Conservation (phyloP, 306 rosid genomes). For the Prunus mira region DNA sequence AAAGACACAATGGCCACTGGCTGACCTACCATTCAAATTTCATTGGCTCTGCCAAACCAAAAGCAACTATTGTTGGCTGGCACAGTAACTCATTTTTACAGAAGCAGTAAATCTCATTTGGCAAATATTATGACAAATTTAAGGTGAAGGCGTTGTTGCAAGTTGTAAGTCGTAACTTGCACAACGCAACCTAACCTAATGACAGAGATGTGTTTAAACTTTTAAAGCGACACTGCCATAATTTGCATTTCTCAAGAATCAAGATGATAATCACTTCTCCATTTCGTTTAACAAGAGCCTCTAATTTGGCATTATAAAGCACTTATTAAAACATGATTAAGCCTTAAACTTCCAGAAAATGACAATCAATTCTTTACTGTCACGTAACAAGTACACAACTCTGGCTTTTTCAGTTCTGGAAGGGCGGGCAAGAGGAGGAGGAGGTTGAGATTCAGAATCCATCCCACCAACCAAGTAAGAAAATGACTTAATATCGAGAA, state of each 20-base stretch:
- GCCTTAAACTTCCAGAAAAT: neutral
- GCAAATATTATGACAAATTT: neutral
- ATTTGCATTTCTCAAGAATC: neutral
- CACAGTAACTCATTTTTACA: neutral
- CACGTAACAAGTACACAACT: neutral
- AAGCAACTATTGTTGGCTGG: too few relatives aligned
- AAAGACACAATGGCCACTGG: too few relatives aligned
- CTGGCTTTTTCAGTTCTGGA: too few relatives aligned
- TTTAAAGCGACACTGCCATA: neutral
- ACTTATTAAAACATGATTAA: neutral
- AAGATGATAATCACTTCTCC: neutral
- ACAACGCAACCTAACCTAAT: neutral
- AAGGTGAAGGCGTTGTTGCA: neutral
- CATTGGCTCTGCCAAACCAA: too few relatives aligned
- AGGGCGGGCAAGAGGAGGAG: neutral
- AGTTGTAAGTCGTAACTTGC: neutral
- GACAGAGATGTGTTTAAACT: neutral
- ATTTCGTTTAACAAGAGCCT: neutral
- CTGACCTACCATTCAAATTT: too few relatives aligned
- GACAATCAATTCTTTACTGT: neutral
- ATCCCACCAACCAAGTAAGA: slow-evolving; percentile 1
- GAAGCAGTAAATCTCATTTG: neutral
- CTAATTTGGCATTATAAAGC: too few relatives aligned
- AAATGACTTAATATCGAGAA: neutral
- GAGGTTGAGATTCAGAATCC: neutral